These are phyloP conservation scores for Podaxis sp. DNA, from an alignment of 768 basidiomycete genomes.

Conservation along the genomic window DNA sequence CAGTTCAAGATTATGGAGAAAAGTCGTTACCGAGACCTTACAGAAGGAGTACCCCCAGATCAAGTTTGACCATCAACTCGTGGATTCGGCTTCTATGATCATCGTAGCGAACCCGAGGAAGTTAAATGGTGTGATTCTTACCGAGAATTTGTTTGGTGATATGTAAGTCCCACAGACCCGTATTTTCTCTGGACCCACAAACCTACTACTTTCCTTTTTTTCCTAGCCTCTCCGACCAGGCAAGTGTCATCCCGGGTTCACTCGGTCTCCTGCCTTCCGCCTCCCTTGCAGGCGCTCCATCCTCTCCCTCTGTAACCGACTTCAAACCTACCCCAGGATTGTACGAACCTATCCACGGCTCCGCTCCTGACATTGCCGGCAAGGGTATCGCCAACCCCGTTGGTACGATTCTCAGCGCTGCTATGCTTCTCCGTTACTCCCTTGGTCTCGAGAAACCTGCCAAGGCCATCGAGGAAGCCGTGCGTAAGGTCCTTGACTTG, in stretches of 20 bases:
- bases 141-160: slow-evolving; percentile 95
- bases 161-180: slow-evolving; percentile 60
- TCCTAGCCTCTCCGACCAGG: slow-evolving; percentile 87
- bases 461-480: slow-evolving; percentile 83
- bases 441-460: slow-evolving; percentile 86
- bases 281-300: slow-evolving; percentile 87
- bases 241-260: slow-evolving; percentile 96
- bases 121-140: slow-evolving; percentile 92
- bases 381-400: slow-evolving; percentile 92
- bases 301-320: slow-evolving; percentile 45
- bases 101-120: slow-evolving; percentile 87
- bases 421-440: slow-evolving; percentile 92
- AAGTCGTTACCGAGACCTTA: slow-evolving; percentile 83
- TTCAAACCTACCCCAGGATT: slow-evolving; percentile 82
- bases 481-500: slow-evolving; percentile 81
- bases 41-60: slow-evolving; percentile 85
- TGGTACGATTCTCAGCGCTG: slow-evolving; percentile 91
- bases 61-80: slow-evolving; percentile 83
- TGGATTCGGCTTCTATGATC: slow-evolving; percentile 96
- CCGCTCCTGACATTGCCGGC: slow-evolving; percentile 94
- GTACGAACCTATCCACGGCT: slow-evolving; percentile 97
- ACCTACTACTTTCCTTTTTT: not conserved
- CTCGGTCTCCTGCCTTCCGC: slow-evolving; percentile 95
- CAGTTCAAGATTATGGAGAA: slow-evolving; percentile 90
- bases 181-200: slow-evolving; percentile 5